These are phyloP conservation scores for Saturnispora zaruensis DNA, from an alignment of 805 yeast species.

Conservation along the genomic window DNA sequence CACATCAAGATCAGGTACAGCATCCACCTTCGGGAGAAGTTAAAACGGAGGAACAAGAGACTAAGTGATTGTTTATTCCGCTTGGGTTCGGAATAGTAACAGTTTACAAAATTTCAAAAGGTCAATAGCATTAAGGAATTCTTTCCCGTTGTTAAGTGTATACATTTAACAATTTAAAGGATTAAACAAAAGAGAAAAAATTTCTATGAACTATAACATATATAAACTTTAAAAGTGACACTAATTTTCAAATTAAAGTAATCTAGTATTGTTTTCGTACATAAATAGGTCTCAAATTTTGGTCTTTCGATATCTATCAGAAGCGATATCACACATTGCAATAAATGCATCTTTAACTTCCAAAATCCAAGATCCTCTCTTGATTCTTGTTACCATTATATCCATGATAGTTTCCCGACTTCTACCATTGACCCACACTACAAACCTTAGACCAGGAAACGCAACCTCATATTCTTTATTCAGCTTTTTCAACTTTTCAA, in stretches of 20 bases:
- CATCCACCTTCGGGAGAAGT: background rate
- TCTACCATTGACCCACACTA: constrained; percentile 84
- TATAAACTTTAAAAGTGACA: background rate
- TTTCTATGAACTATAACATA: background rate
- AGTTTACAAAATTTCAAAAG: background rate
- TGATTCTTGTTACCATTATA: constrained; percentile 52
- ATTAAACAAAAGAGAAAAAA: constrained; percentile 1
- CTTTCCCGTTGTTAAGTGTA: background rate
- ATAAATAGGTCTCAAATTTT: background rate
- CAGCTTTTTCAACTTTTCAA: constrained; percentile 39
- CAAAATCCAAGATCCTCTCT: constrained; percentile 38
- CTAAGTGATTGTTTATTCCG: background rate
- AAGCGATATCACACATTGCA: constrained; percentile 90
- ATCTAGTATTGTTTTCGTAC: background rate
- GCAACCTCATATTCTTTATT: constrained; percentile 41
- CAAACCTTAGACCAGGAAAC: constrained; percentile 68
- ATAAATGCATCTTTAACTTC: constrained; percentile 65
- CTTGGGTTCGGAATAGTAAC: background rate
- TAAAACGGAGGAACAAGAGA: background rate
- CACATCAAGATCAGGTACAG: background rate
- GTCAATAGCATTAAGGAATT: background rate
- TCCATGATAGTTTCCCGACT: constrained; percentile 55
- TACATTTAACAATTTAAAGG: background rate
- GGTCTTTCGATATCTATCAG: constrained; percentile 54
- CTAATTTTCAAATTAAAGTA: background rate